Percentiles rank a stretch among this genome's conserved stretches.
Evolutionary conservation across 208 protist genomes (phyloP).

Genomic region (Leishmania guyanensis): DNA sequence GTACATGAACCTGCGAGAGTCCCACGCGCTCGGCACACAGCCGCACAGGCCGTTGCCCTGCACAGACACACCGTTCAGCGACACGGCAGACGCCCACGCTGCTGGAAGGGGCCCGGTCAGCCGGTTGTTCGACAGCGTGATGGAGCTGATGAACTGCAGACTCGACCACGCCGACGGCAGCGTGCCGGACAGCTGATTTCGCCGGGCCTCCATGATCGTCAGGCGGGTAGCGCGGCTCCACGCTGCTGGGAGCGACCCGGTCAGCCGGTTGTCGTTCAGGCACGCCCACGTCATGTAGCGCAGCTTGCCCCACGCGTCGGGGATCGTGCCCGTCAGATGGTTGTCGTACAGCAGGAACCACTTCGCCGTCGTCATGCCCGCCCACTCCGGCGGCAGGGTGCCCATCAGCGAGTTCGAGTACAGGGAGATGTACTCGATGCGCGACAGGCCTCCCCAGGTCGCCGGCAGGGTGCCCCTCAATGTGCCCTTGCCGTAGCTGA

Average conservation of each 20-base stretch:
- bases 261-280: constrained; percentile 14
- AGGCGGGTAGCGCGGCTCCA: constrained; percentile 13
- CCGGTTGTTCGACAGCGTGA: neutral
- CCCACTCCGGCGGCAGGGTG: constrained; percentile 19
- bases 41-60: neutral
- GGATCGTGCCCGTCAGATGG: constrained; percentile 5
- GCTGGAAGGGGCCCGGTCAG: constrained; percentile 2
- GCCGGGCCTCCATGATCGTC: neutral
- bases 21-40: neutral
- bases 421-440: neutral
- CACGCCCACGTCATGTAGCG: constrained; percentile 11
- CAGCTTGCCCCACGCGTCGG: neutral
- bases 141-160: neutral
- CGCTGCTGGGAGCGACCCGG: constrained; percentile 9
- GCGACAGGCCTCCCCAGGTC: constrained; percentile 10
- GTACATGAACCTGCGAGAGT: neutral
- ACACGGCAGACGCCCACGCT: neutral
- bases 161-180: neutral
- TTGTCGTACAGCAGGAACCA: constrained; percentile 7
- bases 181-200: constrained; percentile 4
- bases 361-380: constrained; percentile 9
- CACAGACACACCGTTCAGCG: constrained; percentile 5
- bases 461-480: constrained; percentile 11
- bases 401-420: constrained; percentile 14
- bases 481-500: constrained; percentile 1